Percentiles rank a stretch among this genome's conserved stretches.
Conservation (phyloP, 2,329 filamentous ascomycete genomes). For the Calonectria pteridis region DNA sequence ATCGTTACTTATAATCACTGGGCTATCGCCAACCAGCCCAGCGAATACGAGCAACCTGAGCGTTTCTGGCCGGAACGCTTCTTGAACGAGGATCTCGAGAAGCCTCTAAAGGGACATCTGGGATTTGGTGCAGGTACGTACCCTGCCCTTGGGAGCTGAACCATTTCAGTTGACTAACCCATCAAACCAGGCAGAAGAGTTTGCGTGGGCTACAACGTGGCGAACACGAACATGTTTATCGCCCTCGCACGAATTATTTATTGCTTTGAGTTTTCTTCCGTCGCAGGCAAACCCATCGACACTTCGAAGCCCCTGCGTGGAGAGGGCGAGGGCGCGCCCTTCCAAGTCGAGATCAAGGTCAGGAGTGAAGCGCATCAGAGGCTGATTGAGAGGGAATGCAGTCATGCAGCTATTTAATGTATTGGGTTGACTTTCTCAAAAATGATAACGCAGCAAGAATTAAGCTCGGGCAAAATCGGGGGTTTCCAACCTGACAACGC, state of each 20-base stretch:
- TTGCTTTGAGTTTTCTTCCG: slow-evolving; percentile 3
- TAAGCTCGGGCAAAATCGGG: too few species aligned
- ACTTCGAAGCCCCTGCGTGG: background rate
- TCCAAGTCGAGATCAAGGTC: background rate
- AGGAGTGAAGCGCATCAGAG: background rate
- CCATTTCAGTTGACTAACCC: background rate
- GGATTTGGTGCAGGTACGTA: slow-evolving; percentile 21
- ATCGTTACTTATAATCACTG: slow-evolving; percentile 18
- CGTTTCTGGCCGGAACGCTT: slow-evolving; percentile 18
- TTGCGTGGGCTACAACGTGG: slow-evolving; percentile 14
- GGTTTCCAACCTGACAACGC: too few species aligned
- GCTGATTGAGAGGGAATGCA: background rate
- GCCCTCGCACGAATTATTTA: background rate
- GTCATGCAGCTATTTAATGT: background rate
- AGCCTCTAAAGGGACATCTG: slow-evolving; percentile 17
- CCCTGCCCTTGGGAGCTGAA: too few species aligned
- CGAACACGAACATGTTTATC: slow-evolving; percentile 1
- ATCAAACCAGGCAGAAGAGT: background rate
- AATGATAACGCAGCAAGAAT: too few species aligned
- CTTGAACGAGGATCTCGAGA: slow-evolving; percentile 2
- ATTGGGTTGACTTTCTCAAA: too few species aligned
- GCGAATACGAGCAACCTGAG: background rate
- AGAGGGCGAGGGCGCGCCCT: background rate
- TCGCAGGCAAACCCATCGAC: background rate
- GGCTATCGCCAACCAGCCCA: background rate